These are phyloP conservation scores for Cucurbita maxima DNA, from an alignment of 306 rosid genomes.

Conservation along the genomic window DNA sequence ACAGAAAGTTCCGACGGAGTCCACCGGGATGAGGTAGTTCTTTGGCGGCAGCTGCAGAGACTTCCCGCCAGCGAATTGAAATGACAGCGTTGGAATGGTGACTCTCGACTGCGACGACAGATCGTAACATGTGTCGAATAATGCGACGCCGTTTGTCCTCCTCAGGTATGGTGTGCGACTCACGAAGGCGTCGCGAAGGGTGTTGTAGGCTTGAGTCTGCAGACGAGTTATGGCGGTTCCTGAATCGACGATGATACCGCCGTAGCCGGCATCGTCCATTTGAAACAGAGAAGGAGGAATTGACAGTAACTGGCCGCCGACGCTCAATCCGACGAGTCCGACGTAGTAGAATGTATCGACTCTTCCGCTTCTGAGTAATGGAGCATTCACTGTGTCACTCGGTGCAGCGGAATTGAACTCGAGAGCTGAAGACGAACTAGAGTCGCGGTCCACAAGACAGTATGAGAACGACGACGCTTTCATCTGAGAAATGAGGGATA, in stretches of 20 bases:
- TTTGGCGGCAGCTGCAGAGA: conserved; percentile 46
- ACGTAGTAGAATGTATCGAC: conserved; percentile 50
- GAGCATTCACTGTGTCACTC: conserved; percentile 37
- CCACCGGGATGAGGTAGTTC: conserved; percentile 72
- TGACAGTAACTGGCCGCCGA: conserved; percentile 36
- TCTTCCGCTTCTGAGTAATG: conserved; percentile 22
- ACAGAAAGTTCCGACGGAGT: conserved; percentile 45
- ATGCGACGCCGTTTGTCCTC: conserved; percentile 17
- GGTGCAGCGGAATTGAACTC: conserved; percentile 73
- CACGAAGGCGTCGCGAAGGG: conserved; percentile 63
- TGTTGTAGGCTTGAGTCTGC: conserved; percentile 37
- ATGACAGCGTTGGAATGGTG: conserved; percentile 66
- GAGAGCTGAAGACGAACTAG: conserved; percentile 48
- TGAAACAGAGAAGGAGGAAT: conserved; percentile 37
- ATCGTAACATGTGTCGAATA: conserved; percentile 86
- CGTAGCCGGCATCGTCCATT: conserved; percentile 30
- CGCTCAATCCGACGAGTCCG: conserved; percentile 44
- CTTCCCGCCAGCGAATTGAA: conserved; percentile 33
- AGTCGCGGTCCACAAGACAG: conserved; percentile 78
- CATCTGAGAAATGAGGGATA: conserved; percentile 48
- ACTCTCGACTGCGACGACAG: conserved; percentile 32
- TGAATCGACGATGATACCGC: conserved; percentile 74
- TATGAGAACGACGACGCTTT: conserved; percentile 69
- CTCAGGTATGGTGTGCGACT: conserved; percentile 28
- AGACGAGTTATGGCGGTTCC: conserved; percentile 82